Base-by-base conservation (phyloP, 225 moss, liverwort and hornwort genomes). In the Bryoerythrophyllum caledonicum region DNA sequence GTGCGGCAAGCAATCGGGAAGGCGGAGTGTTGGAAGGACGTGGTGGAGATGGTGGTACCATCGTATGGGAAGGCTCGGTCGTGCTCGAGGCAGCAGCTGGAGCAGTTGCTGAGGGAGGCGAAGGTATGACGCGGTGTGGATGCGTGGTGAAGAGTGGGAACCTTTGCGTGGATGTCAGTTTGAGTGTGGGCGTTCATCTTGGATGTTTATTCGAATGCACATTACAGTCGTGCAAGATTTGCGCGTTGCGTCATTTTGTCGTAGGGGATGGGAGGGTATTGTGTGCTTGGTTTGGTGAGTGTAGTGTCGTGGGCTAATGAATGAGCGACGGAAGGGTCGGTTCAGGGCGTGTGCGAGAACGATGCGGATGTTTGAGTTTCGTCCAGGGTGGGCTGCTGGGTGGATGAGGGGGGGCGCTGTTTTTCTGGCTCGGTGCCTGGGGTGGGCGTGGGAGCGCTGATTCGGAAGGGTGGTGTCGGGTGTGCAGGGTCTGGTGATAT, bases 1-100 rank as follows among this genome's bases (percentile, higher is more conserved):
- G 71, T 88, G 67, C 67, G 86, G 71, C 28, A 43, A 75, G 85
- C 76, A 19, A 74, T 86, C 37, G 23, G 63, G 69, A 67, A 43
- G 74, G 88, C 85, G 15, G 85, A 88, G 59, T 73, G 84, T 57
- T 96, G 96, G 96, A 94, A 82, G 77, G 71, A 71, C 67, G 83
- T 67, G 75, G 90, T 88, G 77, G 79, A 77, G n/a, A 69, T 74
- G 43, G 79, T 87, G 79, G 82, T 96, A 10, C 94, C 96, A n/a
- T 88, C 82, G 12, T 87, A 79, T 67, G 94, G 96, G 35, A 70
- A 68, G 34, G 87, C 87, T 74, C 86, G 87, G 64, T 82, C 86
- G 60, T 94, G 88, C 87, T 86, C 82, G 13, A 87, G 88, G 74
- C 72, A 76, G 73, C 90, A 89, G 78, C 80, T 96, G 67, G 84